Evolutionary conservation across 2,329 filamentous ascomycete species (phyloP).

Genomic region (Pseudomassariella vexata): DNA sequence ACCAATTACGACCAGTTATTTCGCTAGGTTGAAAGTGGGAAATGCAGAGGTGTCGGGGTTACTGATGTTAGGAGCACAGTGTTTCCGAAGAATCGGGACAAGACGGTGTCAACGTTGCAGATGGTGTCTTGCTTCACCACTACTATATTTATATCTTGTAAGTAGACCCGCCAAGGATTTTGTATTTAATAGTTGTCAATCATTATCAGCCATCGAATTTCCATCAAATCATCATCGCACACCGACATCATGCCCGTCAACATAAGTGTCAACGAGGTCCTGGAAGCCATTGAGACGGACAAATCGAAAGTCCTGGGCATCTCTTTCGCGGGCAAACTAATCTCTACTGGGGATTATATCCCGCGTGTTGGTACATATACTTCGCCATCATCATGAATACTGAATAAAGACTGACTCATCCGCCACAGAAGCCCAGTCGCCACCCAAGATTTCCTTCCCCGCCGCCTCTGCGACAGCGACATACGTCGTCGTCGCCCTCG

Average conservation of each 20-base stretch:
- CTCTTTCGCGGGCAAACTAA: slow-evolving; percentile 1
- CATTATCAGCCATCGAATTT: no score
- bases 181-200: no score
- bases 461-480: slow-evolving; percentile 7
- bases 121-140: no score
- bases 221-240: no score
- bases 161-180: no score
- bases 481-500: slow-evolving; percentile 36
- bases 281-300: slow-evolving; percentile 1
- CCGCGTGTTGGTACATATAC: neutral
- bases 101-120: no score
- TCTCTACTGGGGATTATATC: slow-evolving; percentile 3
- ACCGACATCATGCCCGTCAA: slow-evolving; percentile 2
- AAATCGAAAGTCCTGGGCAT: slow-evolving; percentile 2
- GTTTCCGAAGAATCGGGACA: no score
- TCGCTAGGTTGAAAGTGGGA: no score
- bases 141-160: no score
- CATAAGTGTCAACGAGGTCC: slow-evolving; percentile 1
- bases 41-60: no score
- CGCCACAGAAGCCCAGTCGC: neutral
- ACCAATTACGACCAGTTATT: no score
- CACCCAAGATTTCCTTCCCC: neutral
- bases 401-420: neutral
- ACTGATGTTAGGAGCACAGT: no score
- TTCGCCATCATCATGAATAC: neutral